Base-by-base conservation (phyloP, 2,329 filamentous ascomycete genomes). In the Neopestalotiopsis clavispora region DNA sequence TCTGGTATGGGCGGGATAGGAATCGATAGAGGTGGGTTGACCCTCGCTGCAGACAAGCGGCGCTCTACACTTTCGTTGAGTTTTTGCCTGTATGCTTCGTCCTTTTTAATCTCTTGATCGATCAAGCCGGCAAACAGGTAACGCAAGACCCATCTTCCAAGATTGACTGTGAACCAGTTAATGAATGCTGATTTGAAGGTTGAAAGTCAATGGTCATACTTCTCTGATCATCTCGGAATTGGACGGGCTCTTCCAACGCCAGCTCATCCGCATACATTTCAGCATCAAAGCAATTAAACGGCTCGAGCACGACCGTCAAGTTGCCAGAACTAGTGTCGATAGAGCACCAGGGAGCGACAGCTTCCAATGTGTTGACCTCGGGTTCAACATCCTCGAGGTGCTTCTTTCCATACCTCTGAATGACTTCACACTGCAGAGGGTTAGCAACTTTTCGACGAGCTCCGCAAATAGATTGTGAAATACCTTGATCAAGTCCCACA, bases 191-290 rank as follows among this genome's bases (percentile, higher is more conserved):
- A 7, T 12, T 28, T 20, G 14, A 17, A 42, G 7, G 7, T 1
- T 14, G 34, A 59, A 28, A 62, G 17, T 38, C 6, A 20, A 20
- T 12, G 69, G 20, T 79, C 90, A 77, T 87, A 95, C 93, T 97
- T 82, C 96, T 90, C 82, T 98, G 95, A 75, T 99, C 96, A 75
- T 98, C 95, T 68, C 92, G 87, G 76, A 97, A 97, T 13, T 95
- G 91, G 20, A 92, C 84, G n/a, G 89, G 84, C 71, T 94, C 91
- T 12, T 92, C 87, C 67, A 95, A 74, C 56, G 90, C 85, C 45
- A 97, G 83, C 80, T 98, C 95, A 78, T 99, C 96, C 1, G 94
- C 95, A 78, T 99, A 99, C 80, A 97, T 92, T 77, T 99, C 96
- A 17, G 95, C 96, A 80, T 99, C 96, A 74, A 99, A 99, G 78